Base-by-base conservation (phyloP, 768 basidiomycete species). In the Rubroboletus satanas region DNA sequence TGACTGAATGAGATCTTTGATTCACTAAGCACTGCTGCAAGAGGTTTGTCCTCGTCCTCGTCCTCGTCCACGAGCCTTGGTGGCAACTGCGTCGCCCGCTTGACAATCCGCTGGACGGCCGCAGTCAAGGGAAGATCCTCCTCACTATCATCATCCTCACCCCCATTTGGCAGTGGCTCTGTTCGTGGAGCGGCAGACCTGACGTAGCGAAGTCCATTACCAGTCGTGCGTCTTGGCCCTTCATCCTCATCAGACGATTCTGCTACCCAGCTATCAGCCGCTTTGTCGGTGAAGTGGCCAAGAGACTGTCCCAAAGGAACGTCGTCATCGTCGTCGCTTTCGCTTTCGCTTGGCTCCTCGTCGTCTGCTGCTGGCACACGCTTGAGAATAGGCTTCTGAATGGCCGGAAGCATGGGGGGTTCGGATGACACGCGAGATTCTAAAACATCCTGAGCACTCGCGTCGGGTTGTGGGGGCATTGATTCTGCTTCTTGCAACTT, bases 121-220 rank as follows among this genome's bases (percentile, higher is more conserved):
- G 80, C 81, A 26, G 83, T 82, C 9, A 93, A 75, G 3, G 92
- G 92, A 41, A 91, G 60, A 71, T 93, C 90, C 59, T 93, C 90
- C 50, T 90, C 90, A 57, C 87, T 88, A 57, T 84, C 82, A 18
- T 79, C 78, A 47, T 77, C 79, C 17, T 62, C 64, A 21, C 9
- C 44, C 23, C 23, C 28, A 18, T 45, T 15, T 10, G 28, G 31
- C 8, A 42, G 35, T 23, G 45, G 26, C 6, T 47, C 47, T 33
- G 43, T 51, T 28, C 56, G 26, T 35, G 39, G 37, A 43, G 50
- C 47, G 7, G 56, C 47, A 31, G 67, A 52, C 42, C 51, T 46
- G 12, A 50, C 21, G 60, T 79, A 80, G 51, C 83, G 77, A 46
- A 74, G 79, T 0, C 85, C 85, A 10, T 76, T 74, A 36, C 85